Evolutionary conservation across 75 land plant species (phyloP), one percentile per base, ranked within the genome.

Genomic region (Sequoiadendron giganteum): DNA sequence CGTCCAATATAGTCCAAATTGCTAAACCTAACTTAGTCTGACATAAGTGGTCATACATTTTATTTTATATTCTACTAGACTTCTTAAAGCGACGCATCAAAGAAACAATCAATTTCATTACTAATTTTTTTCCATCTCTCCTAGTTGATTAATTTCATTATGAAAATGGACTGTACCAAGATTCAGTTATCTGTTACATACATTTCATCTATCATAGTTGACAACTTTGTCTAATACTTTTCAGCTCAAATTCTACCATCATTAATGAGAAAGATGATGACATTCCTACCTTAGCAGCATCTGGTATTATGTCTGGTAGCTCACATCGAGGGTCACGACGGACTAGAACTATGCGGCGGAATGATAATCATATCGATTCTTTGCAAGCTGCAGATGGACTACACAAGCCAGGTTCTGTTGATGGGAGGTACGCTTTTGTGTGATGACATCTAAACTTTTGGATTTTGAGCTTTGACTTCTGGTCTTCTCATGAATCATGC

Each of bases 301-400:
- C 89, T 89, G 84, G 91, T 70, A 89, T 90, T 76, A 88, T 95
- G 25, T 65, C 92, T 42, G 93, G 86, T 83, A 91, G 91, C 68
- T 89, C 90, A 87, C 95, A 93, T 85, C 87, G 93, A 84, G 87
- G 95, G 55, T 98, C 99, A 86, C 94, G 97, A 65, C 94, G 99
- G 85, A 97, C 99, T 32, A 90, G 98, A 87, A 87, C 90, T 65
- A n/a, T 92, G 87, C 87, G 91, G 68, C 95, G 91, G 90, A 88
- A 86, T 86, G 96, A 95, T 73, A 91, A 86, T 54, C 90, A 88
- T 56, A 79, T 84, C 73, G 92, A 88, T 45, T 82, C 72, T 65
- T 73, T 78, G 45, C 85, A 89, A 49, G 45, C 40, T 70, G 87
- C 39, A 85, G 93, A 92, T 91, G 92, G 91, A 79, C 89, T 86